These are phyloP conservation scores for Ramularia endophylla DNA, from an alignment of 2,329 filamentous ascomycete species.

Conservation along the genomic window DNA sequence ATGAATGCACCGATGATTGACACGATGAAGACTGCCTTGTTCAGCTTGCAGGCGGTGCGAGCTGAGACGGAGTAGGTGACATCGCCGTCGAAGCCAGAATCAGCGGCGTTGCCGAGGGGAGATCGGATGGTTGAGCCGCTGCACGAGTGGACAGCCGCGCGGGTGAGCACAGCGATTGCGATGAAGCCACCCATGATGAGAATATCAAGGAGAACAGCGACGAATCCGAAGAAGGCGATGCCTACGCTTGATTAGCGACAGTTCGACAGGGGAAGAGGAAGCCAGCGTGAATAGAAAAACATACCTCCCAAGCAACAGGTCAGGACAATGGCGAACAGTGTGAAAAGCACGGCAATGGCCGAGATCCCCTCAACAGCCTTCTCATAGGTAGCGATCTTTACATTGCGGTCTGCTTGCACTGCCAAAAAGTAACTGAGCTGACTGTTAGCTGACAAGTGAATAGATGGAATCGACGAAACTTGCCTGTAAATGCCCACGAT, in stretches of 20 bases:
- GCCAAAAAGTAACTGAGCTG: slow-evolving; percentile 67
- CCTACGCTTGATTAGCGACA: too few relatives aligned
- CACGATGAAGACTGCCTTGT: slow-evolving; percentile 71
- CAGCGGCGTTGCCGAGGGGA: slow-evolving; percentile 61
- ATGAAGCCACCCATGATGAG: slow-evolving; percentile 3
- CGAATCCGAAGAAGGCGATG: slow-evolving; percentile 1
- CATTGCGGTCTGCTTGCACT: slow-evolving; percentile 59
- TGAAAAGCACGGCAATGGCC: slow-evolving; percentile 1
- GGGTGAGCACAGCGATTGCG: slow-evolving; percentile 4
- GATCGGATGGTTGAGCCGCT: slow-evolving; percentile 47
- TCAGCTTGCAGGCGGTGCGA: slow-evolving; percentile 62
- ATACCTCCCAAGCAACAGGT: slow-evolving; percentile 39
- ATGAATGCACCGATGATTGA: slow-evolving; percentile 72
- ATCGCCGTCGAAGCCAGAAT: slow-evolving; percentile 42
- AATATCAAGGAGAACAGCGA: slow-evolving; percentile 1
- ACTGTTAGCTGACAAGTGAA: background rate
- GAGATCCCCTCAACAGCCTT: slow-evolving; percentile 2
- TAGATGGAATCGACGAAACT: slow-evolving; percentile 1
- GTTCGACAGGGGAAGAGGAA: too few relatives aligned
- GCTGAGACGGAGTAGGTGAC: slow-evolving; percentile 42
- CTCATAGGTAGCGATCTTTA: slow-evolving; percentile 54
- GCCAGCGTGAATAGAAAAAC: too few relatives aligned
- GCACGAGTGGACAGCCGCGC: slow-evolving; percentile 61
- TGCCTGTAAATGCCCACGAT: background rate
- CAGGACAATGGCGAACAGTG: slow-evolving; percentile 1